phyloP scores from a whole-genome alignment of 2,329 filamentous ascomycete species.

The Microdochium trichocladiopsis region DNA sequence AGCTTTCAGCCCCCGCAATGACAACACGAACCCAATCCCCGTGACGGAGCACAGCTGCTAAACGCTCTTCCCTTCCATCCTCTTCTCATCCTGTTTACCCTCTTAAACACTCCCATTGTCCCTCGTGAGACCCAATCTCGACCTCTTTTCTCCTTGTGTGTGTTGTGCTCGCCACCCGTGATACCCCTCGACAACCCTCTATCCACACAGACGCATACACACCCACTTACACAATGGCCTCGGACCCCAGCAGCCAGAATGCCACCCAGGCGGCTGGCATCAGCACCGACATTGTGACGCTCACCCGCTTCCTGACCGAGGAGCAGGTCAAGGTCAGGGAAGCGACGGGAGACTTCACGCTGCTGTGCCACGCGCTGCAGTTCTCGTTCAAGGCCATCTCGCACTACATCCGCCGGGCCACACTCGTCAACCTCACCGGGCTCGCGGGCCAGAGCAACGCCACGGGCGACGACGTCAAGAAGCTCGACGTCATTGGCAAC shows the following conservation, averaged over 20 bases:
- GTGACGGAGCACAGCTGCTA: neutral
- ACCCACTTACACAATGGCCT: constrained; percentile 13
- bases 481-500: constrained; percentile 98
- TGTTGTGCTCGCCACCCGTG: neutral
- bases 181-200: neutral
- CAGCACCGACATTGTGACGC: constrained; percentile 93
- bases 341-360: constrained; percentile 97
- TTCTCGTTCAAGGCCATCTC: constrained; percentile 99
- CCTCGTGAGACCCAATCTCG: too few relatives aligned
- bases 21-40: neutral
- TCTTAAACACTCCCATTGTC: neutral
- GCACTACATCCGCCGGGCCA: constrained; percentile 96
- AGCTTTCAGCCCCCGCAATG: neutral
- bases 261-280: constrained; percentile 63
- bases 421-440: constrained; percentile 90
- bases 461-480: constrained; percentile 98
- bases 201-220: neutral
- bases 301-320: constrained; percentile 93
- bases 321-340: constrained; percentile 90
- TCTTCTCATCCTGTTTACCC: neutral
- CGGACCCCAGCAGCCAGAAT: constrained; percentile 15
- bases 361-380: constrained; percentile 94
- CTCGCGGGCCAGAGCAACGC: constrained; percentile 91
- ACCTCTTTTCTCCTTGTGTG: neutral
- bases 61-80: neutral